phyloP scores from a whole-genome alignment of 1,284 basidiomycete genomes.

The Ceratobasidium sp. region DNA sequence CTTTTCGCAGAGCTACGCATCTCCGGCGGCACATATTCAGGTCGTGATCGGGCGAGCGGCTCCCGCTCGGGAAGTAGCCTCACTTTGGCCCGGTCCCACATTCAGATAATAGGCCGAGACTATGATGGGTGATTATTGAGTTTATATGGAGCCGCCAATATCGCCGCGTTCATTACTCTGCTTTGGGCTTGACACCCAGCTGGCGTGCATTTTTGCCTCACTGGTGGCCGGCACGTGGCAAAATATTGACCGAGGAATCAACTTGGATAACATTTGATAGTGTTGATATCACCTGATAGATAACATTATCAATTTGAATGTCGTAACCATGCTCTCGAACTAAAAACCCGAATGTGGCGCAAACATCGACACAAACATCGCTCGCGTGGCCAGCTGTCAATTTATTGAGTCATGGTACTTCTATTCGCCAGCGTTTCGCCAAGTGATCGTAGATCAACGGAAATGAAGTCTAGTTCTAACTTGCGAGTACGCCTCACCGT shows the following conservation, averaged over 20 bases:
- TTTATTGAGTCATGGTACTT: conserved; percentile 36
- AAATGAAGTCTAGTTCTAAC: no score
- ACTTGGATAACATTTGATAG: neutral
- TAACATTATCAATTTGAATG: no score
- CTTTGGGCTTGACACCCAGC: no score
- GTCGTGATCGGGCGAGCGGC: conserved; percentile 17
- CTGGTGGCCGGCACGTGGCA: neutral
- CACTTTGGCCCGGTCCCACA: neutral
- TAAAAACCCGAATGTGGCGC: conserved; percentile 1
- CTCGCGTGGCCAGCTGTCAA: conserved; percentile 39
- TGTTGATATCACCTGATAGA: neutral
- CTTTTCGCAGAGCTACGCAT: conserved; percentile 18
- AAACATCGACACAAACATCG: no score
- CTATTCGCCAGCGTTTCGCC: conserved; percentile 20
- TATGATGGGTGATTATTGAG: neutral
- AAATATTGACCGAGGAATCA: neutral
- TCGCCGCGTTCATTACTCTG: no score
- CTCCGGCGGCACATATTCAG: neutral
- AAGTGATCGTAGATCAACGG: neutral
- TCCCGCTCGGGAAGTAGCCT: conserved; percentile 10
- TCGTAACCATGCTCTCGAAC: no score
- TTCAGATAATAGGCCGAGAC: conserved; percentile 1
- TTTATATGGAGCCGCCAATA: neutral
- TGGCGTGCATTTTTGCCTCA: neutral
- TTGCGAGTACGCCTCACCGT: no score